Percentiles rank a stretch among this genome's conserved stretches.
Conservation (phyloP, 768 basidiomycete genomes). For the Suillus hirtellus region DNA sequence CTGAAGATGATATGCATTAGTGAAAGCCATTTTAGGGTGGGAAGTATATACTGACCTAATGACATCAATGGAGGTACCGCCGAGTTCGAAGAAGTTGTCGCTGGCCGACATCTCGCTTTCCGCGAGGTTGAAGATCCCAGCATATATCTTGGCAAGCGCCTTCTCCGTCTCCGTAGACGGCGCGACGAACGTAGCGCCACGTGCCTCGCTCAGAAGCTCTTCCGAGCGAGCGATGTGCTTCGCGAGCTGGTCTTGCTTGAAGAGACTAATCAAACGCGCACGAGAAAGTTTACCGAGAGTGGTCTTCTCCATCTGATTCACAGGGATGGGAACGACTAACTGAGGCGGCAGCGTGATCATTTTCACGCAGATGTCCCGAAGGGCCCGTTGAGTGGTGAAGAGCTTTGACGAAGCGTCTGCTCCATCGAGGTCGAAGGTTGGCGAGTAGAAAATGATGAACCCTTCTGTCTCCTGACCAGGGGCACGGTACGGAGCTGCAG, state of each 20-base stretch:
- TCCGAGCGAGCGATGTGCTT: slow-evolving; percentile 31
- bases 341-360: slow-evolving; percentile 38
- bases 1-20: slow-evolving; percentile 1
- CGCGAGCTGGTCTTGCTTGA: slow-evolving; percentile 36
- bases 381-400: slow-evolving; percentile 30
- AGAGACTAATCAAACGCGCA: slow-evolving; percentile 36
- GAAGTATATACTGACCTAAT: slow-evolving; percentile 21
- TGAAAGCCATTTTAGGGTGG: not conserved
- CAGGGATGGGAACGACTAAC: slow-evolving; percentile 39
- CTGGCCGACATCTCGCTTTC: slow-evolving; percentile 25
- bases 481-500: slow-evolving; percentile 38
- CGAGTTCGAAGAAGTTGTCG: slow-evolving; percentile 42
- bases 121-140: slow-evolving; percentile 32
- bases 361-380: slow-evolving; percentile 32
- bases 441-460: slow-evolving; percentile 40
- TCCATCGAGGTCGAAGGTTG: slow-evolving; percentile 24
- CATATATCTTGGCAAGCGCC: slow-evolving; percentile 31
- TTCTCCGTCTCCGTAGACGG: slow-evolving; percentile 29
- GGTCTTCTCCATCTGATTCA: slow-evolving; percentile 40
- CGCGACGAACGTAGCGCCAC: slow-evolving; percentile 23
- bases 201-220: slow-evolving; percentile 24
- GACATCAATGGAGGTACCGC: slow-evolving; percentile 43
- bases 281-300: slow-evolving; percentile 47
- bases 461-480: slow-evolving; percentile 40
- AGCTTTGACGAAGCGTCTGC: slow-evolving; percentile 28